phyloP scores from a whole-genome alignment of 225 moss, liverwort and hornwort genomes.

The Polytrichum commune region DNA sequence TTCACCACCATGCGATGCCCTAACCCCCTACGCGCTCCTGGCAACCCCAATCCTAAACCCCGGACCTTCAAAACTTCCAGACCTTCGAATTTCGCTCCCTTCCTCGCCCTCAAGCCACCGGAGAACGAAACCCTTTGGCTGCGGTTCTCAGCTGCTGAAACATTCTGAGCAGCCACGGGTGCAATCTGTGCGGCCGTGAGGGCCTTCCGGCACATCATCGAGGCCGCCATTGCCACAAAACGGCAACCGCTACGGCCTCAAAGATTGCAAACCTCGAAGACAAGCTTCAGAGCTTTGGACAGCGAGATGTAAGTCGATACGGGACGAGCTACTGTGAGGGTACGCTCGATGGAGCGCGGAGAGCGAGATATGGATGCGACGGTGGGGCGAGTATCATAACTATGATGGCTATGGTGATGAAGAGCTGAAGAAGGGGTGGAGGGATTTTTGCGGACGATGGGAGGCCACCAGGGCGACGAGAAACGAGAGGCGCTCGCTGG shows the following conservation, averaged over 20 bases:
- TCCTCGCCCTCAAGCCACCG: constrained; percentile 1
- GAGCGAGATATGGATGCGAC: constrained; percentile 1
- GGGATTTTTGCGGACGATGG: constrained; percentile 24
- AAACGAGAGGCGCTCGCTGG: neutral
- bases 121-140: constrained; percentile 19
- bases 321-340: neutral
- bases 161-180: neutral
- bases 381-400: constrained; percentile 4
- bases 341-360: neutral
- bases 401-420: constrained; percentile 5
- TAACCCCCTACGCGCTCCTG: neutral
- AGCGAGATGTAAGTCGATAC: neutral
- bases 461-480: constrained; percentile 20
- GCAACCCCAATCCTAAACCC: constrained; percentile 12
- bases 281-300: neutral
- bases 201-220: constrained; percentile 38
- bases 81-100: no score
- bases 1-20: constrained; percentile 31
- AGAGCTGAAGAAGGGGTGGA: no score
- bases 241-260: neutral
- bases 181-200: constrained; percentile 6
- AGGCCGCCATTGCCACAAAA: constrained; percentile 36
- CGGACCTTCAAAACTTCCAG: constrained; percentile 1
- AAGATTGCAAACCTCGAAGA: neutral
- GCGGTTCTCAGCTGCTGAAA: neutral